Percentiles rank a stretch among this genome's conserved stretches.
Evolutionary conservation across 2,329 filamentous ascomycete genomes (phyloP).

Genomic region (Phaeosphaeria sp.): DNA sequence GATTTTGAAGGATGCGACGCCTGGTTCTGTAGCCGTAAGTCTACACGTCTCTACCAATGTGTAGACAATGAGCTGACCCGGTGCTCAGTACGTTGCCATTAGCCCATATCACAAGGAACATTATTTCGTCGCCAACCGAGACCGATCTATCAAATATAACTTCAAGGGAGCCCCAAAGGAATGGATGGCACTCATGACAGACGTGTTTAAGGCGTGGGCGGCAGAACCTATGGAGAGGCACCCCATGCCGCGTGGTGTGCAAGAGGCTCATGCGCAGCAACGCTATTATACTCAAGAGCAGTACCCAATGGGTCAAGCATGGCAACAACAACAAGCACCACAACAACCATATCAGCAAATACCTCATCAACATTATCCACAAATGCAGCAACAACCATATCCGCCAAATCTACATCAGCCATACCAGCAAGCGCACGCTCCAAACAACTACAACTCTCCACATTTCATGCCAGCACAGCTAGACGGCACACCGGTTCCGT

Average conservation of each 20-base stretch:
- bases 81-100: constrained; percentile 40
- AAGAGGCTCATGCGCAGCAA: constrained; percentile 10
- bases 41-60: not conserved
- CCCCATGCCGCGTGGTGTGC: constrained; percentile 13
- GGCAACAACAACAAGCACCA: constrained; percentile 7
- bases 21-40: constrained; percentile 39
- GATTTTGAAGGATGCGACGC: constrained; percentile 34
- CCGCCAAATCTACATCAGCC: not conserved
- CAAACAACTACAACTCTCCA: constrained; percentile 11
- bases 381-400: constrained; percentile 6
- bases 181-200: constrained; percentile 44
- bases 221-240: constrained; percentile 30
- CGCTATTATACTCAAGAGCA: constrained; percentile 13
- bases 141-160: constrained; percentile 43
- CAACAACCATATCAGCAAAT: constrained; percentile 1
- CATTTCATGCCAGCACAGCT: constrained; percentile 3
- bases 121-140: constrained; percentile 42
- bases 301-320: constrained; percentile 3
- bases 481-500: constrained; percentile 4
- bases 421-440: constrained; percentile 10
- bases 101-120: constrained; percentile 42
- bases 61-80: not conserved
- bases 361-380: constrained; percentile 5
- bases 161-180: constrained; percentile 39
- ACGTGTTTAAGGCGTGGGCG: constrained; percentile 41